Percentiles rank a stretch among this genome's conserved stretches.
phyloP scores from a whole-genome alignment of 257 asterid species.

The Parsonsia alboflavescens region DNA sequence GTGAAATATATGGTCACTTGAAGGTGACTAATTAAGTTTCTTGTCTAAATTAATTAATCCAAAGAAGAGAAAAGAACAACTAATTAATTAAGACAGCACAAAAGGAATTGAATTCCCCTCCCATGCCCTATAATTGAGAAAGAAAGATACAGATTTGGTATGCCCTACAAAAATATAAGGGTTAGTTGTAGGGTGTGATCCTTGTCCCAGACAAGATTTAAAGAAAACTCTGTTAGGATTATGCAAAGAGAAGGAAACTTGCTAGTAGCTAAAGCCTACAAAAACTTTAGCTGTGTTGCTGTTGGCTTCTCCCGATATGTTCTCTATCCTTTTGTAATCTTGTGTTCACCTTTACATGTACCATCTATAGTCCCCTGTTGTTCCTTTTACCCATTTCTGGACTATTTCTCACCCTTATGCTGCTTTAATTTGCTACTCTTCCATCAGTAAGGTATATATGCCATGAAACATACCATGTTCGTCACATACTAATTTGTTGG shows the following conservation, averaged over 20 bases:
- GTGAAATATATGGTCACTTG: conserved; percentile 6
- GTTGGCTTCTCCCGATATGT: conserved; percentile 17
- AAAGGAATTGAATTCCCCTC: not conserved
- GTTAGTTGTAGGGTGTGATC: conserved; percentile 17
- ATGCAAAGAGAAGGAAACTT: conserved; percentile 4
- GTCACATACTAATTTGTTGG: too few species aligned
- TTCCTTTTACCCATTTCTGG: not conserved
- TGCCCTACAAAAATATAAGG: conserved; percentile 11
- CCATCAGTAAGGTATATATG: not conserved
- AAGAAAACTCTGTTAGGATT: not conserved
- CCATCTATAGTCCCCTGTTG: not conserved
- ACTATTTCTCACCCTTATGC: not conserved
- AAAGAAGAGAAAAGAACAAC: conserved; percentile 4
- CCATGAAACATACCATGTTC: too few species aligned
- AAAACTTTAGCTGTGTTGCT: conserved; percentile 13
- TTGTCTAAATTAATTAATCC: not conserved
- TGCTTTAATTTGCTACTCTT: not conserved
- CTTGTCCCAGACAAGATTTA: conserved; percentile 20
- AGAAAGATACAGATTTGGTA: not conserved
- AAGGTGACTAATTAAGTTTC: not conserved
- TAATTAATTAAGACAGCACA: conserved; percentile 9
- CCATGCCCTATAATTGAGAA: conserved; percentile 13
- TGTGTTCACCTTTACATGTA: conserved; percentile 13
- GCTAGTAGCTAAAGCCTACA: conserved; percentile 7
- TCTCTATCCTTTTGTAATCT: conserved; percentile 6